These are phyloP conservation scores for Euphorbia peplus DNA, from an alignment of 345 rosid genomes.

Conservation along the genomic window DNA sequence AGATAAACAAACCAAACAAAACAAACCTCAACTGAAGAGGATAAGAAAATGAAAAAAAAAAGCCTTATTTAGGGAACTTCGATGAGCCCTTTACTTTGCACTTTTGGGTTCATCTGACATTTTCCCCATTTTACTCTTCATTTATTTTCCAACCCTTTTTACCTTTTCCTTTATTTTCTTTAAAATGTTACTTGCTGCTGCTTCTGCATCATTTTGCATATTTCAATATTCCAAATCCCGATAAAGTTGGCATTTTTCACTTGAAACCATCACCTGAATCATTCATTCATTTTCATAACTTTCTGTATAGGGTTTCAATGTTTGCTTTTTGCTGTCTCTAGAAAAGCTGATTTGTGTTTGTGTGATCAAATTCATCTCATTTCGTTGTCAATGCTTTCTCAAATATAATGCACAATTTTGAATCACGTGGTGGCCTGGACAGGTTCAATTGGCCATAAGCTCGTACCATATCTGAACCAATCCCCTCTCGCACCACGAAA, in stretches of 20 bases:
- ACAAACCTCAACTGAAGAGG: constrained; percentile 19
- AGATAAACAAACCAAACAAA: neutral
- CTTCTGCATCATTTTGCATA: too few species aligned
- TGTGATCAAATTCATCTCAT: neutral
- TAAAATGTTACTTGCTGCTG: too few species aligned
- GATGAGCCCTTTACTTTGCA: constrained; percentile 4
- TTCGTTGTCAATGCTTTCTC: neutral
- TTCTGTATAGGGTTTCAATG: neutral
- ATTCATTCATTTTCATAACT: neutral
- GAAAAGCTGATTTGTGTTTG: neutral
- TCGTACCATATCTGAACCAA: too few species aligned
- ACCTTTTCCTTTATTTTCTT: too few species aligned
- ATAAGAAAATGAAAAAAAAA: neutral
- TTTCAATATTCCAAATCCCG: constrained; percentile 7
- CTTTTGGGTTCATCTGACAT: constrained; percentile 30
- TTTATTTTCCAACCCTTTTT: constrained; percentile 19
- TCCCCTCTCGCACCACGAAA: too few species aligned
- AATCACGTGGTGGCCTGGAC: too few species aligned
- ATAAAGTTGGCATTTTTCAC: constrained; percentile 6
- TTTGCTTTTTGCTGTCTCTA: neutral
- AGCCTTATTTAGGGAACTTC: constrained; percentile 7
- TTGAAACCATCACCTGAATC: too few species aligned
- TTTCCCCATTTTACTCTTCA: too few species aligned
- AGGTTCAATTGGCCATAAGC: too few species aligned
- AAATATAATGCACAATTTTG: too few species aligned